A percentile compares a stretch with the other conserved stretches of the same genome.
phyloP scores from a whole-genome alignment of 805 yeast genomes.

The Cyberlindnera japonica region DNA sequence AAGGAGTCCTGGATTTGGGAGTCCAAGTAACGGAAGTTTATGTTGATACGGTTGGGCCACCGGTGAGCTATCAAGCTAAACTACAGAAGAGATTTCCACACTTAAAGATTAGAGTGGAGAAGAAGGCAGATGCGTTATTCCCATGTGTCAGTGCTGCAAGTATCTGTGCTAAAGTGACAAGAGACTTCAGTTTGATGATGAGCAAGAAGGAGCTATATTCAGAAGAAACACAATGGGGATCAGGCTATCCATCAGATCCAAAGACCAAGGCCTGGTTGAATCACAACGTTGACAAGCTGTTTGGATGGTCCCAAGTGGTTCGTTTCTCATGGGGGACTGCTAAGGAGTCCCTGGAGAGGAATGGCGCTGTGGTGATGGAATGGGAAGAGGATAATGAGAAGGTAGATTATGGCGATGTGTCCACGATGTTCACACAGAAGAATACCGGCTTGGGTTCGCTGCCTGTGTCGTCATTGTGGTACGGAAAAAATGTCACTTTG shows the following conservation, averaged over 20 bases:
- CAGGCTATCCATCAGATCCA: slow-evolving; percentile 95
- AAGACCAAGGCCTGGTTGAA: slow-evolving; percentile 77
- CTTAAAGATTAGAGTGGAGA: slow-evolving; percentile 74
- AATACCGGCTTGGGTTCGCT: slow-evolving; percentile 12
- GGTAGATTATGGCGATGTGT: slow-evolving; percentile 25
- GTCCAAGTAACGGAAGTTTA: slow-evolving; percentile 68
- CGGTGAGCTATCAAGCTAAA: slow-evolving; percentile 75
- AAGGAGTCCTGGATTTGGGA: slow-evolving; percentile 55
- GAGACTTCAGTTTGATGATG: slow-evolving; percentile 60
- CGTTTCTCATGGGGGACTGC: slow-evolving; percentile 96
- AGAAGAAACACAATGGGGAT: slow-evolving; percentile 50
- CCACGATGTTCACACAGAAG: slow-evolving; percentile 12
- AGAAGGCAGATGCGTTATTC: slow-evolving; percentile 89
- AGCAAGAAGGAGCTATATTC: slow-evolving; percentile 30
- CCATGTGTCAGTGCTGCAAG: slow-evolving; percentile 95
- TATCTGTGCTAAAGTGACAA: slow-evolving; percentile 92
- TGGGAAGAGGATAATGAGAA: slow-evolving; percentile 50
- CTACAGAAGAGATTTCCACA: slow-evolving; percentile 65
- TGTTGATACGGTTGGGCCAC: slow-evolving; percentile 98
- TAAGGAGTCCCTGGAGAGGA: slow-evolving; percentile 58
- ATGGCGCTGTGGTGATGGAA: slow-evolving; percentile 49
- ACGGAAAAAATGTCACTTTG: slow-evolving; percentile 21
- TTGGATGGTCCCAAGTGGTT: slow-evolving; percentile 79
- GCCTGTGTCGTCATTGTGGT: slow-evolving; percentile 28
- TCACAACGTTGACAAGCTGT: slow-evolving; percentile 57